phyloP scores from a whole-genome alignment of 805 yeast genomes.

The Danielia reshetovae region DNA sequence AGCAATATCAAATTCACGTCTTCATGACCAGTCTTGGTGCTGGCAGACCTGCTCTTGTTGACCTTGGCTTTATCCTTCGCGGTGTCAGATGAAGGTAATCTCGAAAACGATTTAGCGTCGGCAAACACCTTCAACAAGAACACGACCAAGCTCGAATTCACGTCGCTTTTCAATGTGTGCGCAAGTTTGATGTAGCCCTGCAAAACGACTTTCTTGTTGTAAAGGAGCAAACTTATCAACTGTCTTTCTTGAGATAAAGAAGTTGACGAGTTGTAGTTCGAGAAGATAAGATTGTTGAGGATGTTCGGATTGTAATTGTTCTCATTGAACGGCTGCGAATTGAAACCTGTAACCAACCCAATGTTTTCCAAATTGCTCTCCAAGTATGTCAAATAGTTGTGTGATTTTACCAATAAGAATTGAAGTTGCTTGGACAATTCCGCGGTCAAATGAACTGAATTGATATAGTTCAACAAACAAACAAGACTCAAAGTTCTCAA shows the following conservation, averaged over 20 bases:
- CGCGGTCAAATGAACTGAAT: conserved; percentile 34
- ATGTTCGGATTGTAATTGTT: conserved; percentile 25
- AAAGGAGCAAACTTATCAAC: conserved; percentile 31
- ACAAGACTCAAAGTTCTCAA: conserved; percentile 35
- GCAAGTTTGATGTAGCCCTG: conserved; percentile 34
- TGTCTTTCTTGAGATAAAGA: conserved; percentile 22
- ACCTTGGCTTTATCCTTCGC: conserved; percentile 19
- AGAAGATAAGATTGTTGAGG: conserved; percentile 27
- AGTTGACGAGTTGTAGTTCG: conserved; percentile 19
- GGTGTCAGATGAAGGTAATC: conserved; percentile 6
- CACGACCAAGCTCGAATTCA: conserved; percentile 40
- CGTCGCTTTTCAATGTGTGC: conserved; percentile 30
- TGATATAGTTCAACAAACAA: conserved; percentile 37
- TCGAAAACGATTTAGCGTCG: conserved; percentile 31
- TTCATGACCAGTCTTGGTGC: conserved; percentile 19
- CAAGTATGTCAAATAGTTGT: conserved; percentile 36
- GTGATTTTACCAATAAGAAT: conserved; percentile 37
- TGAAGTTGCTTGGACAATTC: conserved; percentile 40
- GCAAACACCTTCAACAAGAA: conserved; percentile 35
- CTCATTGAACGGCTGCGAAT: conserved; percentile 25
- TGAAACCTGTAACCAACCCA: conserved; percentile 32
- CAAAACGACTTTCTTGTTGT: conserved; percentile 34
- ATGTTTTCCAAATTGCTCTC: conserved; percentile 33
- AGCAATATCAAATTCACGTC: conserved; percentile 28
- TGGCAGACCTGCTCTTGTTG: conserved; percentile 12